Base-by-base conservation (phyloP, 805 yeast species). In the Phaffomyces thermotolerans region DNA sequence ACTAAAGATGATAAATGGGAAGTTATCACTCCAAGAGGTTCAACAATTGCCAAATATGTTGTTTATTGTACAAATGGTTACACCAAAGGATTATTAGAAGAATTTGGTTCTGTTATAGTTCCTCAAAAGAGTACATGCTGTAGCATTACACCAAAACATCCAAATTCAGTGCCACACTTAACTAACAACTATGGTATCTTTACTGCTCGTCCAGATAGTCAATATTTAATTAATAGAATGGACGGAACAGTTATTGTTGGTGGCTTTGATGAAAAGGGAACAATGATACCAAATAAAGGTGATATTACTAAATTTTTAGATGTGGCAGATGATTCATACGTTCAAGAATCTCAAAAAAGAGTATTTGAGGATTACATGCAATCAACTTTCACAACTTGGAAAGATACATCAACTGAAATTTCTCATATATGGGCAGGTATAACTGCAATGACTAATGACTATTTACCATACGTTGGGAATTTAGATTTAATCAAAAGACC, bases 371-470 rank as follows among this genome's bases (percentile, higher is more conserved):
- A 52, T 32, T 67, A 58, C 42, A 65, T 67, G 69, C 48, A 48
- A 27, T 46, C 54, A 8, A 50, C 45, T 31, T 68, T 59, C 47
- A 49, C 59, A 34, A 59, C 66, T 12, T 65, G 70, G 70, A 56
- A 60, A 47, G 48, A 50, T 29, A 46, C 53, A 4, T 44, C 54
- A 17, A 48, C 59, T 8, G 48, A 54, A 15, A 53, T 56, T 2
- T 55, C 59, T 15, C 51, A 53, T 25, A 46, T 56, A 9, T 73
- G 78, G 78, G 52, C 69, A 25, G 78, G 78, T 22, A 69, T 72
- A n/a, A 56, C 71, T 56, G 78, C 76, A 4, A 71, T 62, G 49
- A 57, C 75, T 5, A 59, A 61, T 25, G 74, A 71, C 47, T 50
- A 45, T 5, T 43, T 63, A 23, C 77, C 78, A 3, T 62, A 64